A percentile compares a stretch with the other conserved stretches of the same genome.
phyloP scores from a whole-genome alignment of 2,329 filamentous ascomycete genomes.

The Fusarium buxicola region DNA sequence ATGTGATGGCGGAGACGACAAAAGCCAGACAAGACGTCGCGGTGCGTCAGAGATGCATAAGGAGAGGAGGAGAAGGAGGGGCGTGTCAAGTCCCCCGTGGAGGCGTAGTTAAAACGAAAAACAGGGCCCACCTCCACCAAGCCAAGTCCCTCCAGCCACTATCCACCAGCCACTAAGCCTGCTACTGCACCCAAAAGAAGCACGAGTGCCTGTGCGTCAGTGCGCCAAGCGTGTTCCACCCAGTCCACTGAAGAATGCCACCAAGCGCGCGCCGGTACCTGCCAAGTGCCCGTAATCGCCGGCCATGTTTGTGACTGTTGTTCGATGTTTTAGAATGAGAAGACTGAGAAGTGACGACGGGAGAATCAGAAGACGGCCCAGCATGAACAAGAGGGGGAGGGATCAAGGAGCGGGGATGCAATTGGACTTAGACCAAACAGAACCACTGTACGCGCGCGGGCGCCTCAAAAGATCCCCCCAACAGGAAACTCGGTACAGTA shows the following conservation, averaged over 20 bases:
- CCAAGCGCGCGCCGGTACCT: background rate
- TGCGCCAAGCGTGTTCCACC: constrained; percentile 1
- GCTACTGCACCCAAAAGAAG: background rate
- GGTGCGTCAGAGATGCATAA: constrained; percentile 30
- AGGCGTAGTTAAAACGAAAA: background rate
- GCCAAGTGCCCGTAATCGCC: background rate
- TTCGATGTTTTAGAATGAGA: too few relatives aligned
- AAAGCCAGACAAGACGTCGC: constrained; percentile 18
- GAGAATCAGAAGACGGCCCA: background rate
- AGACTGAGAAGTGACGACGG: background rate
- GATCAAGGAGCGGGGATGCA: background rate
- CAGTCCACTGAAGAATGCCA: background rate
- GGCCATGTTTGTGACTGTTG: background rate
- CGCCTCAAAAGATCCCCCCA: background rate
- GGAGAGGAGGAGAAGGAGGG: constrained; percentile 10
- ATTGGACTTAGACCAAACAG: too few relatives aligned
- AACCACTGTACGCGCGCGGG: background rate
- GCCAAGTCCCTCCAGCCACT: background rate
- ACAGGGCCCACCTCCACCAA: background rate
- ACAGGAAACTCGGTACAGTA: background rate
- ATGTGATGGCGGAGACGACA: constrained; percentile 17
- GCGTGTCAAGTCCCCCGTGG: background rate
- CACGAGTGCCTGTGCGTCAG: constrained; percentile 1
- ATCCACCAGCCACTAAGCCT: background rate
- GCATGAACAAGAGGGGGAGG: background rate